Evolutionary conservation across 768 basidiomycete genomes (phyloP), one percentile per base, ranked within the genome.

Genomic region (Pholiota microspora): DNA sequence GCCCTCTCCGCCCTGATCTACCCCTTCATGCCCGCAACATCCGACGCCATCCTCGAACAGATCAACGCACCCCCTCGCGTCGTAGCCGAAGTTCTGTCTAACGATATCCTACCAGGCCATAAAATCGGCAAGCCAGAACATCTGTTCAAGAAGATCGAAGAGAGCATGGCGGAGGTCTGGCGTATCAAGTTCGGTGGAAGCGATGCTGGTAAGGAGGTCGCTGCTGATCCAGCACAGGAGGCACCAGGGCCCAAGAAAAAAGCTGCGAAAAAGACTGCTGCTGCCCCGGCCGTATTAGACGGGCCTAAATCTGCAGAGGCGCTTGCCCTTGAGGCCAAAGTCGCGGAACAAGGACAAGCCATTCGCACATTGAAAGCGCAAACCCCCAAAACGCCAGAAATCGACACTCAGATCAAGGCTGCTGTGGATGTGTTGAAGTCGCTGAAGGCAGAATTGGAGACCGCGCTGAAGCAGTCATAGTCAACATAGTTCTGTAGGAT

Each of bases 11-110:
- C 85, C 25, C 76, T 97, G 61, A 71, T 93, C 59, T 88, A 94
- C 67, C 96, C 97, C 0, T 99, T 93, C 85, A 98, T 99, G 94
- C 97, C 97, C 35, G 79, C 86, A 10, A 96, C 92, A 0, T 85
- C 89, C 31, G 83, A 82, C 23, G 77, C 85, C 2, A 94, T 99
- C 60, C 78, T 96, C 51, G 64, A 69, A 16, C 97, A 99, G 65
- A 81, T 98, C 59, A 92, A 97, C 65, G 94, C 94, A 0, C 94
- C 94, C 1, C 80, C 88, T 4, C 86, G 96, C 28, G 75, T 80
- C 7, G 86, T 96, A 2, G 91, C 96, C 1, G 79, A 79, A 53
- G 77, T 77, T 7, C 74, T 97, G 59, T 74, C 80, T 4, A 85
- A 83, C 60, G 97, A 98, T 67, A 85, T 99, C 57, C 80, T 98